Percentiles rank a stretch among this genome's conserved stretches.
Conservation (phyloP, 371 early-diverging fungal species). For the Chytridiales sp. region DNA sequence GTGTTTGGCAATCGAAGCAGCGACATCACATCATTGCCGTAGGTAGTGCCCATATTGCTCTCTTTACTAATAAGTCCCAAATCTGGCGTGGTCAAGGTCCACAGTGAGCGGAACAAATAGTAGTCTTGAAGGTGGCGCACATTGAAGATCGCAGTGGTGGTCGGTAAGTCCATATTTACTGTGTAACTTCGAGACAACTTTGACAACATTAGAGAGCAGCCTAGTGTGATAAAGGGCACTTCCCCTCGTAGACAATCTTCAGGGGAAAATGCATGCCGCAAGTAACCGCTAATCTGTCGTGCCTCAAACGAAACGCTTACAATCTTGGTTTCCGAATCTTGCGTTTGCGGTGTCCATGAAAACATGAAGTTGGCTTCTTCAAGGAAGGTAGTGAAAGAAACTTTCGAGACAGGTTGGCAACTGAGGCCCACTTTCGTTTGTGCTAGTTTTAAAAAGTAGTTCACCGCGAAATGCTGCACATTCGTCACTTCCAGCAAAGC, state of each 20-base stretch:
- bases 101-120: conserved; percentile 64
- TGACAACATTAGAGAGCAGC: conserved; percentile 33
- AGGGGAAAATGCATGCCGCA: conserved; percentile 80
- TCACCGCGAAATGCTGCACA: too few species aligned
- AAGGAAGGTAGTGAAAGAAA: conserved; percentile 67
- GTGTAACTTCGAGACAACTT: conserved; percentile 55
- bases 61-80: too few species aligned
- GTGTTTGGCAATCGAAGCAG: conserved; percentile 3
- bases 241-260: conserved; percentile 71
- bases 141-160: conserved; percentile 60
- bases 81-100: too few species aligned
- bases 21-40: too few species aligned
- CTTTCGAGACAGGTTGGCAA: conserved; percentile 77
- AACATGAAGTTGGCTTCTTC: conserved; percentile 71
- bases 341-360: conserved; percentile 40
- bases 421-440: conserved; percentile 71
- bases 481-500: too few species aligned
- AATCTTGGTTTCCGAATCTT: neutral
- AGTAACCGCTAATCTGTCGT: conserved; percentile 46
- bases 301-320: conserved; percentile 47
- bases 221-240: conserved; percentile 51
- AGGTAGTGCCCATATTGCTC: too few species aligned
- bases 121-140: conserved; percentile 78
- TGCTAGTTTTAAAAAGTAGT: conserved; percentile 57
- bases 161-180: conserved; percentile 57